These are phyloP conservation scores for Haplosporangium gracile DNA, from an alignment of 192 early-diverging fungal genomes.

Conservation along the genomic window DNA sequence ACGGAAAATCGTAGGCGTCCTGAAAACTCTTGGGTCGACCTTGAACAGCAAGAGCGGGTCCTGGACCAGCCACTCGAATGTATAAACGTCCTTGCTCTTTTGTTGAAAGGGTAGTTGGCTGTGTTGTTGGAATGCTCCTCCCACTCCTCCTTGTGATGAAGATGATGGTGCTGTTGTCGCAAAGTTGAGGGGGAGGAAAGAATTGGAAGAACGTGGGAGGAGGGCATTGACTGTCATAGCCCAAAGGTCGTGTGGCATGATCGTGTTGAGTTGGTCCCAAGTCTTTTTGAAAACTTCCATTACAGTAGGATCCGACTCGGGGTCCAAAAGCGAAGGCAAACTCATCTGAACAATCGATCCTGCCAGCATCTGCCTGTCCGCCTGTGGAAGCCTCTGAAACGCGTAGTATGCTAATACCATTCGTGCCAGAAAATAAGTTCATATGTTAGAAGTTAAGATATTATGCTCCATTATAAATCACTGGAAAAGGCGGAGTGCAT, in stretches of 20 bases:
- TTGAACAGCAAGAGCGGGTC: slow-evolving; percentile 48
- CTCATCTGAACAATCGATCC: slow-evolving; percentile 24
- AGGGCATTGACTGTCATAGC: slow-evolving; percentile 43
- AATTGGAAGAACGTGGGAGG: not conserved
- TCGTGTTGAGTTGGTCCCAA: slow-evolving; percentile 50
- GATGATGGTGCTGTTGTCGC: not conserved
- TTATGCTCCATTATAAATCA: no score
- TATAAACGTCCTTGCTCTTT: not conserved
- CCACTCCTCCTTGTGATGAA: not conserved
- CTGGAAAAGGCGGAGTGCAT: not conserved
- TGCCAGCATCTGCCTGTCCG: slow-evolving; percentile 25
- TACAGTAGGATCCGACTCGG: slow-evolving; percentile 24
- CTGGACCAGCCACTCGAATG: slow-evolving; percentile 45
- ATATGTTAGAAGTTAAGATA: not conserved
- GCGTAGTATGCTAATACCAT: slow-evolving; percentile 27
- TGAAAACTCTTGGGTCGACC: slow-evolving; percentile 34
- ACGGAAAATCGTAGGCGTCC: slow-evolving; percentile 42
- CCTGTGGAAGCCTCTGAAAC: slow-evolving; percentile 40
- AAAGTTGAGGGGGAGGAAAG: not conserved
- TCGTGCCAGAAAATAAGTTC: not conserved
- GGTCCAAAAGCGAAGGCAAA: slow-evolving; percentile 36
- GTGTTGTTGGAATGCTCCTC: no score
- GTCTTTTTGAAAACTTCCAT: slow-evolving; percentile 54
- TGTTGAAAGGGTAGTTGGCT: not conserved
- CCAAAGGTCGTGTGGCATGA: slow-evolving; percentile 55